Conservation (phyloP, 495 filamentous ascomycete species). For the Podospora tetraspora region DNA sequence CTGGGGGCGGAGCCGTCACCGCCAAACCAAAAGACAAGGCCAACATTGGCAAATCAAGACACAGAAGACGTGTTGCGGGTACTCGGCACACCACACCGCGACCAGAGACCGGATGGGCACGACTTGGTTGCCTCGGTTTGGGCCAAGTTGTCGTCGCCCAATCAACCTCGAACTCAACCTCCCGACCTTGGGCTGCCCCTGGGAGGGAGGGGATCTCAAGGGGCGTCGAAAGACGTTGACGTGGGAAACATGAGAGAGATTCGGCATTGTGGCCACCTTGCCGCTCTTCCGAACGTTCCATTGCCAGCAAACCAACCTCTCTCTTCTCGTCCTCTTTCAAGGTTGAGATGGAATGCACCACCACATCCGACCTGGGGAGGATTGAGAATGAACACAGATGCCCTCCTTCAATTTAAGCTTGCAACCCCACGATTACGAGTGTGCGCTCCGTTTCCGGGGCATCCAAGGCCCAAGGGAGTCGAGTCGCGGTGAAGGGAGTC, state of each 20-base stretch:
- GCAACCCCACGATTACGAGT: not conserved
- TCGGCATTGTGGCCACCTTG: not conserved
- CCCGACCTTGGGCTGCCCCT: not conserved
- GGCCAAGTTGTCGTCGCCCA: not conserved
- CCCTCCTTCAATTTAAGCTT: not conserved
- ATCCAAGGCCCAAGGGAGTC: not conserved
- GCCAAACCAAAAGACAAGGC: not conserved
- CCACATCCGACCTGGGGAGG: not conserved
- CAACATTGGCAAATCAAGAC: not conserved
- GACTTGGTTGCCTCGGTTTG: not conserved
- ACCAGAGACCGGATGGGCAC: not conserved
- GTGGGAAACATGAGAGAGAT: not conserved
- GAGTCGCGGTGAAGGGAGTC: not conserved
- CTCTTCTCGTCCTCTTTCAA: not conserved
- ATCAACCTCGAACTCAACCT: not conserved
- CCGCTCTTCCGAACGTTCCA: not conserved
- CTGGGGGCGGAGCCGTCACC: not conserved
- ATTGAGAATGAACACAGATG: not conserved
- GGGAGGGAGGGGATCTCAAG: not conserved
- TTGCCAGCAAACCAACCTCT: not conserved
- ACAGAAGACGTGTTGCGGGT: not conserved
- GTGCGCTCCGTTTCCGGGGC: not conserved
- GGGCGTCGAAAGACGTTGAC: not conserved
- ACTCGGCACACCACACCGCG: not conserved
- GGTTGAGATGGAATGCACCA: no score